Base-by-base conservation (phyloP, 768 basidiomycete species). In the Crepidotus variabilis region DNA sequence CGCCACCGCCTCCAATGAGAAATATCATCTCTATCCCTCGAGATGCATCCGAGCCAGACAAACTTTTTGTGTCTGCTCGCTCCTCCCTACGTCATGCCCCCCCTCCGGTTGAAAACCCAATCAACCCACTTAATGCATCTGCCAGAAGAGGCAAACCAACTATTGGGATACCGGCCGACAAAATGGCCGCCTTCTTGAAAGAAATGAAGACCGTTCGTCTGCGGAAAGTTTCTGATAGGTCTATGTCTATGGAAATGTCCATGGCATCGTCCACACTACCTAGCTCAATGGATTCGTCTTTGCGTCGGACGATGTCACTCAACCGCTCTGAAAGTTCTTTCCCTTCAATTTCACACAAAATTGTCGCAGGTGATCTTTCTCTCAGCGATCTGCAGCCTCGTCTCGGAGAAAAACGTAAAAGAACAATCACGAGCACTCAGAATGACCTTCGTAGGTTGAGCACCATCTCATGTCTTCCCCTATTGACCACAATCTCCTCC, bases 171-270 rank as follows among this genome's bases (percentile, higher is more conserved):
- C 79, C 88, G 0, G 78, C 86, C 1, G 90, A 92, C 58, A 88
- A 92, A 67, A 90, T 92, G 87, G 87, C 86, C 0, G 88, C 86
- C 1, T 92, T 92, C 63, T 69, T 92, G 59, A 84, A 72, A 6
- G 90, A 92, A 67, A 84, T 92, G 78, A 92, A 90, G 75, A 86
- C 81, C 1, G 87, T 84, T 22, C 76, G 85, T 49, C 63, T 92
- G 51, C 79, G 81, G 59, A 89, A 81, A 67, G 82, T 87, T 2
- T 46, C 51, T 13, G 47, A 59, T 47, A 54, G 36, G 47, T 54
- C 54, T 1, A 47, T 52, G 14, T 39, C 52, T 20, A 57, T 54
- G 24, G 60, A 61, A 11, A 51, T 56, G 21, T 34, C 35, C 21
- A 9, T 48, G 8, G 50, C 55, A 6, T 55, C 48, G 47, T 32